A percentile compares a stretch with the other conserved stretches of the same genome.
phyloP scores from a whole-genome alignment of 306 rosid genomes.

The Senna siamea region DNA sequence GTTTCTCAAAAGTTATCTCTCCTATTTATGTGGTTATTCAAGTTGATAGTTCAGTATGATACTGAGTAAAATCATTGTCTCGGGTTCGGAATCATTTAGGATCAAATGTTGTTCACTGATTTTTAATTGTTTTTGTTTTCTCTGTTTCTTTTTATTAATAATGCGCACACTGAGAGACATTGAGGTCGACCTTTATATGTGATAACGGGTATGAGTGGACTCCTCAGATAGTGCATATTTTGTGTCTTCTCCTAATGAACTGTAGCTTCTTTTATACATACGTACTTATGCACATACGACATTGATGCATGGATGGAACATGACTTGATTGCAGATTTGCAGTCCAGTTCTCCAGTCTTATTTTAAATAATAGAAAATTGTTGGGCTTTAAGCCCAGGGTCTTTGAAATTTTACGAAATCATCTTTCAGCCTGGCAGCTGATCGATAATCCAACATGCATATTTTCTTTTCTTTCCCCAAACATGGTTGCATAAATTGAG shows the following conservation, averaged over 20 bases:
- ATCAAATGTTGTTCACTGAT: background rate
- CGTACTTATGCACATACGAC: background rate
- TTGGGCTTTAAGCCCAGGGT: too few relatives aligned
- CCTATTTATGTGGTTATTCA: background rate
- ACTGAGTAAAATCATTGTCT: background rate
- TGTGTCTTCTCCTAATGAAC: background rate
- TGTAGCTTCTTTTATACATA: background rate
- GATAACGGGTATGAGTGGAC: background rate
- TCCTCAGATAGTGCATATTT: background rate
- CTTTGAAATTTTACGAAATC: too few relatives aligned
- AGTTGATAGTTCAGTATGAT: background rate
- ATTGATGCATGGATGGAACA: background rate
- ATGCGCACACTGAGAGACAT: background rate
- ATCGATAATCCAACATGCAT: too few relatives aligned
- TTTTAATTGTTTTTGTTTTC: background rate
- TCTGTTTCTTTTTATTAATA: background rate
- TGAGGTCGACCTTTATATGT: background rate
- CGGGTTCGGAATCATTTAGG: background rate
- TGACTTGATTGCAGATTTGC: background rate
- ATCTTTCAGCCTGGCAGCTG: too few relatives aligned
- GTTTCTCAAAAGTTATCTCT: background rate
- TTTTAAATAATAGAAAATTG: too few relatives aligned
- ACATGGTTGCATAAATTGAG: background rate
- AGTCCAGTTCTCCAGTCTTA: too few relatives aligned
- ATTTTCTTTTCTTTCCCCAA: too few relatives aligned